Base-by-base conservation (phyloP, 2,329 filamentous ascomycete genomes). In the Aspergillus jensenii region DNA sequence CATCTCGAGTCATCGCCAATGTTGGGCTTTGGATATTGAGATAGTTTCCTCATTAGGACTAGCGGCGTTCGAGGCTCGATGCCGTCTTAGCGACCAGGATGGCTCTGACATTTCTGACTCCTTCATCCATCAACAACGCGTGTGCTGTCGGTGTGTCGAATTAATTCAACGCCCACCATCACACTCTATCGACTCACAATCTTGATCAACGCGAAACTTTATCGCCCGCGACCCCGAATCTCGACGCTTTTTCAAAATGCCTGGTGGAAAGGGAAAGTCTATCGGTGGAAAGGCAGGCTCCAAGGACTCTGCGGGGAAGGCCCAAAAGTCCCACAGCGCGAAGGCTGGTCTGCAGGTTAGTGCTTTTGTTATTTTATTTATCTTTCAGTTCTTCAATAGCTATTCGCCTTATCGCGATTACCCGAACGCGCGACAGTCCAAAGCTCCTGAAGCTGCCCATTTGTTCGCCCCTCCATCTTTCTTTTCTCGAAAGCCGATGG, bases 301-400 rank as follows among this genome's bases (percentile, higher is more conserved):
- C 69, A 95, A 95, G 83, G 85, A 86, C 65, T 85, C 83, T 70
- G 88, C 87, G 75, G 90, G 90, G 82, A 96, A 96, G 83, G 89
- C 90, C 74, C 90, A 96, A 81, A 96, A 95, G 81, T 88, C 86
- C 70, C 93, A 96, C 83, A 96, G 92, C 70, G 91, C 91, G 73
- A 93, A 95, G 78, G 93, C 93, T 76, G 93, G 93, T 75, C 85
- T 97, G 68, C 93, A 97, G 89, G 93, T 97, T 83, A 84, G 90
- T 81, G 60, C 59, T 62, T 62, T 46, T 56, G 52, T 25, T 45
- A 5, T 51, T 21, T 25, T 45, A 8, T 51, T n/a, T 31, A 46
- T 39, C 3, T 40, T 12, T 21, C 31, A 46, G n/a, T 39, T 39
- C 15, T 39, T 21, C 15, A 6, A 15, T 40, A 40, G n/a, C 40